Percentiles rank a stretch among this genome's conserved stretches.
phyloP scores from a whole-genome alignment of 2,329 filamentous ascomycete species.

The Pseudogymnoascus sp. region DNA sequence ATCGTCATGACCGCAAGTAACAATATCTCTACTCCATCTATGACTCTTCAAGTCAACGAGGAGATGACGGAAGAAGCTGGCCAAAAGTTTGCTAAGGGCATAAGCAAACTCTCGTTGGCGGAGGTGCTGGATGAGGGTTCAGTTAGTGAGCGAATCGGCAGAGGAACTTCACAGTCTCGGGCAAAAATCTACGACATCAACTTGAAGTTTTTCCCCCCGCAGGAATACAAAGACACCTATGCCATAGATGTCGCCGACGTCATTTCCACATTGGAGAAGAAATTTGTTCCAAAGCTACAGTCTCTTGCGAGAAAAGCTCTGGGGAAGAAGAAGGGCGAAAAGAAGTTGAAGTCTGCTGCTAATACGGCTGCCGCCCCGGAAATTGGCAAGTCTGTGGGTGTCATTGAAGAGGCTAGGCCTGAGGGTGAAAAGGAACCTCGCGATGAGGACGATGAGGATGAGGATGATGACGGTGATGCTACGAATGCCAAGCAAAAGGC shows the following conservation, averaged over 20 bases:
- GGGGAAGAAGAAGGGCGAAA: conserved; percentile 69
- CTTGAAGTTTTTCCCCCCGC: conserved; percentile 74
- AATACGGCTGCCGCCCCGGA: conserved; percentile 68
- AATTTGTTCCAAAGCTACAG: conserved; percentile 68
- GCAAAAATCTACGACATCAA: conserved; percentile 82
- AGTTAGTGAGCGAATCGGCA: conserved; percentile 73
- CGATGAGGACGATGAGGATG: conserved; percentile 61
- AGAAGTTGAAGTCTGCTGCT: conserved; percentile 44
- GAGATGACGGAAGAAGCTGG: conserved; percentile 63
- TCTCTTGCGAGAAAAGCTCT: conserved; percentile 68
- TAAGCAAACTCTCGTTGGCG: conserved; percentile 76
- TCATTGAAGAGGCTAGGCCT: conserved; percentile 43
- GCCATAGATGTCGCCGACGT: conserved; percentile 76
- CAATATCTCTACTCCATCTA: conserved; percentile 81
- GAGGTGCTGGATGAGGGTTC: conserved; percentile 76
- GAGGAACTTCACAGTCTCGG: conserved; percentile 59
- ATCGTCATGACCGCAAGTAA: conserved; percentile 96
- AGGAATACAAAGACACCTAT: conserved; percentile 81
- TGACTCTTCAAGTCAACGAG: conserved; percentile 74
- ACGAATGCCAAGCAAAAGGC: conserved; percentile 66
- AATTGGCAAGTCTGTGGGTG: conserved; percentile 59
- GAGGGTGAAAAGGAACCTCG: conserved; percentile 32
- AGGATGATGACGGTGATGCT: conserved; percentile 73
- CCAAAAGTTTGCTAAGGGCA: conserved; percentile 82
- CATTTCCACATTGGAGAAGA: conserved; percentile 69